A percentile compares a stretch with the other conserved stretches of the same genome.
phyloP scores from a whole-genome alignment of 225 moss, liverwort and hornwort genomes.

The Marchantia polymorpha region DNA sequence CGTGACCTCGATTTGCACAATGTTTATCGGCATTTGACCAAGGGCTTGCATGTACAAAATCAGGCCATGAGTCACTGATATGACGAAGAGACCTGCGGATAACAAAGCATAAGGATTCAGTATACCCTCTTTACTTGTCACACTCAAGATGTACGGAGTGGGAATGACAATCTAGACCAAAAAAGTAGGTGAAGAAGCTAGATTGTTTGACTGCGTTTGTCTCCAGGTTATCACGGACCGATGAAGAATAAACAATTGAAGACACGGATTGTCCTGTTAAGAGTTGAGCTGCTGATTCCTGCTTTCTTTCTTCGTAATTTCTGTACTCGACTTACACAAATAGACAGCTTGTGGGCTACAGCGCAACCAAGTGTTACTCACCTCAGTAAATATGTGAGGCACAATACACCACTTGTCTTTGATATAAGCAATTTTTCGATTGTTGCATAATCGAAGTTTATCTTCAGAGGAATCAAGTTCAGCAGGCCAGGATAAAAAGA shows the following conservation, averaged over 20 bases:
- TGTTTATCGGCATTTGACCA: neutral
- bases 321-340: too few relatives aligned
- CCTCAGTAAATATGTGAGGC: slow-evolving; percentile 57
- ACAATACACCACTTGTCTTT: slow-evolving; percentile 54
- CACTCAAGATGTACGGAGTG: neutral
- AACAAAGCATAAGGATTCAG: neutral
- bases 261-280: neutral
- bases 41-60: slow-evolving; percentile 15
- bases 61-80: slow-evolving; percentile 47
- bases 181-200: too few relatives aligned
- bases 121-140: too few relatives aligned
- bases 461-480: slow-evolving; percentile 16
- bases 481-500: neutral
- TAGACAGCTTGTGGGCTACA: neutral
- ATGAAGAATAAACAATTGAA: too few relatives aligned
- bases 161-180: too few relatives aligned
- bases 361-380: slow-evolving; percentile 18
- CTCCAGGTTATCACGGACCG: too few relatives aligned
- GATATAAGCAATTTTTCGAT: slow-evolving; percentile 68
- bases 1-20: neutral
- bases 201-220: too few relatives aligned
- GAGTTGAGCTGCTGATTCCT: neutral
- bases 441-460: slow-evolving; percentile 51
- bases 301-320: too few relatives aligned
- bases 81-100: slow-evolving; percentile 36